Evolutionary conservation across 2,329 filamentous ascomycete species (phyloP), one percentile per base, ranked within the genome.

Genomic region (Pseudopithomyces chartarum): DNA sequence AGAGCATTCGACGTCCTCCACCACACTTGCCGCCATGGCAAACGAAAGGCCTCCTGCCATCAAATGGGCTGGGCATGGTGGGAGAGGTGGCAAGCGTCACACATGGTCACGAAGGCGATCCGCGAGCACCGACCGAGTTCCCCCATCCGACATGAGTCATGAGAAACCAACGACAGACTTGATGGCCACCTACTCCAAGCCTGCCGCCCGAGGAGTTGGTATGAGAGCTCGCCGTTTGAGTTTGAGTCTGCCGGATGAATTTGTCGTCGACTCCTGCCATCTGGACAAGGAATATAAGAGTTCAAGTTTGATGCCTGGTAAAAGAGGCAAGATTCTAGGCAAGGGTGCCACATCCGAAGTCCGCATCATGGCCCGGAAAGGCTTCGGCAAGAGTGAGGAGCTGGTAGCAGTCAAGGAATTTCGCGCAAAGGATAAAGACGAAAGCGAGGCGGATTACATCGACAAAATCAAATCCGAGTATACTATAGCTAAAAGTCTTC

Each of bases 401-500:
- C 77, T 92, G 7, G 93, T 89, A 63, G 92, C 92, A 0, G 91
- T 96, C 65, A 97, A 97, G 78, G 90, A 95, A 69, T 96, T 96
- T 73, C 87, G 91, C 11, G 84, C 85, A 62, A 90, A 90, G 74
- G 87, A 87, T 34, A 82, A 84, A 33, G 82, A 83, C 39, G 92
- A 96, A 71, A 87, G 84, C 10, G 81, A 85, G 59, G 83, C 86
- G 29, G 90, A 95, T 49, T 96, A 96, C 74, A 85, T 90, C 63
- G 89, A 91, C 76, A 95, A 96, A 80, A 90, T 96, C 79, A 96
- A 94, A 76, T 93, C 90, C 1, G 92, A 97, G 73, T 97, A 87
- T 78, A 91, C 88, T 74, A 92, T 96, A 62, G 90, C 90, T 58
- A 93, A 93, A 79, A 91, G 90, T 62, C 78, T 93, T 58, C 86